Evolutionary conservation across 306 rosid genomes (phyloP).

Genomic region (Malus sieversii): DNA sequence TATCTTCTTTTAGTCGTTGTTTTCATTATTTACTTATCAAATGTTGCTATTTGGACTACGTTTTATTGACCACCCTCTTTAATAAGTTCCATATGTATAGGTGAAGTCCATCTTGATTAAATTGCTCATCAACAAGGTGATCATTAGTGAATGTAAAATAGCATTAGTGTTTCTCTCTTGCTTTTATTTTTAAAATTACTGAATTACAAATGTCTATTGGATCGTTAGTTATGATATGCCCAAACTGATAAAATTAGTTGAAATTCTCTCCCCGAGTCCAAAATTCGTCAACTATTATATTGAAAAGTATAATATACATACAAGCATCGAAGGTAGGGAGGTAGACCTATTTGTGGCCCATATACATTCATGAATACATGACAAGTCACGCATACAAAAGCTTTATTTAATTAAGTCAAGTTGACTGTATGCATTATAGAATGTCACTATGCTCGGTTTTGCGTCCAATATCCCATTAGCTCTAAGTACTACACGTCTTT

Average conservation of each 20-base stretch:
- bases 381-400: background rate
- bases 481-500: no score
- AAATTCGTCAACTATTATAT: background rate
- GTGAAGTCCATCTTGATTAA: background rate
- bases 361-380: background rate
- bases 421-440: no score
- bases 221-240: background rate
- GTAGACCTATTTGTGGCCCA: background rate
- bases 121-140: background rate
- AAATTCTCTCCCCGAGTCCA: background rate
- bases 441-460: no score
- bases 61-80: background rate
- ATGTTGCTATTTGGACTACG: background rate
- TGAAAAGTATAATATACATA: background rate
- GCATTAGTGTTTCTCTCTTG: background rate
- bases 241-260: background rate
- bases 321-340: background rate
- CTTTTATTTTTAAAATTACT: background rate
- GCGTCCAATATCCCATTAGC: no score
- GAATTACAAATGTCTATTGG: no score
- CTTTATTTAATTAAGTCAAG: no score
- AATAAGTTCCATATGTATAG: background rate
- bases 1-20: no score
- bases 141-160: background rate
- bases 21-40: no score